Base-by-base conservation (phyloP, 2,329 filamentous ascomycete genomes). In the Fusarium sororula region DNA sequence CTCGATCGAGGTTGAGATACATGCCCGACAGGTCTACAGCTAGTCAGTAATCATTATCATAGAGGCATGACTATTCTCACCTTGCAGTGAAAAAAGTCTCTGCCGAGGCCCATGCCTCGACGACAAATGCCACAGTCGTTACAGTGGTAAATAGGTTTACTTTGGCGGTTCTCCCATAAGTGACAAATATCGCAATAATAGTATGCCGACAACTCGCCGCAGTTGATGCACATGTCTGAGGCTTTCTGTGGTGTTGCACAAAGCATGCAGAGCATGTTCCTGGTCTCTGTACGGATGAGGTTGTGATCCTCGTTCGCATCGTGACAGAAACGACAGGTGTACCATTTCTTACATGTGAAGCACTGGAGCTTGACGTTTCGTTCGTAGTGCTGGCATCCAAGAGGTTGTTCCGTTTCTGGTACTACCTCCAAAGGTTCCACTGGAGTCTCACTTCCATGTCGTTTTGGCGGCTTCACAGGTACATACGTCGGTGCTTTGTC, bases 61-160 rank as follows among this genome's bases (percentile, higher is more conserved):
- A n/a, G 26, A 17, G 17, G 28, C 18, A 42, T n/a, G 13, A 37
- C 13, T 48, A 13, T 32, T 77, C 84, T 81, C 85, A 96, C 94
- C 90, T 98, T 97, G 92, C 96, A 99, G 83, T 99, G 96, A 79
- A 97, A 95, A 81, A 97, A 99, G 81, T 99, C 96, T 80, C 98
- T 98, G 8, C 96, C 96, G 37, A 99, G 85, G 3, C 96, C 96
- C 81, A 94, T 90, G 3, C 96, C 96, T 65, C 95, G 92, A 66
- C 96, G 90, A 81, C 96, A 99, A 70, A 99, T 98, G 9, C 96
- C 96, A 82, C 96, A 99, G 79, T 98, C 96, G 79, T 91, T 90
- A 82, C 96, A 99, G 81, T 99, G 96, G 80, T 99, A 99, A 65
- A 98, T 98, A 74, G 92, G 93, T 82, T 97, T 98, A 75, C 91